Evolutionary conservation across 2,329 filamentous ascomycete species (phyloP).

Genomic region (Fusarium luffae): DNA sequence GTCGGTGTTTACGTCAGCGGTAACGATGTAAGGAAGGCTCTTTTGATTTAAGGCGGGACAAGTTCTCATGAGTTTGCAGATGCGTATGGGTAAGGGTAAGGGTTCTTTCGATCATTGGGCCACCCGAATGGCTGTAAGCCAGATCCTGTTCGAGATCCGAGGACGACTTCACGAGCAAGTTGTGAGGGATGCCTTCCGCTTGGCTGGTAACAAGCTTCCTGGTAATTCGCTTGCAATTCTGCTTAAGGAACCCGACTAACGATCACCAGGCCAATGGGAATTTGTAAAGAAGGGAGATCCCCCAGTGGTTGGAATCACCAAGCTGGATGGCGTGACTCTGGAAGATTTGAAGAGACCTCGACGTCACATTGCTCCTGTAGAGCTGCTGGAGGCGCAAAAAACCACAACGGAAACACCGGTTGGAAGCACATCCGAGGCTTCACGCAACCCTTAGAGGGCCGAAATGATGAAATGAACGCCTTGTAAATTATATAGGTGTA

Average conservation of each 20-base stretch:
- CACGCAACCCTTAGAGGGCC: conserved; percentile 41
- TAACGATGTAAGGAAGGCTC: conserved; percentile 75
- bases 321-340: conserved; percentile 84
- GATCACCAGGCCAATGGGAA: conserved; percentile 77
- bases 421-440: conserved; percentile 50
- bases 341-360: conserved; percentile 86
- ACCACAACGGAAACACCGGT: conserved; percentile 49
- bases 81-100: conserved; percentile 99
- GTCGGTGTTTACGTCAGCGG: conserved; percentile 95
- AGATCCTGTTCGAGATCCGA: conserved; percentile 91
- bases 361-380: conserved; percentile 67
- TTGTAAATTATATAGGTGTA: conserved; percentile 43
- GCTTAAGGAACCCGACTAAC: conserved; percentile 36
- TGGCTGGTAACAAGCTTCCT: conserved; percentile 95
- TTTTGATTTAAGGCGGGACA: conserved; percentile 2
- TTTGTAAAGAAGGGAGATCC: conserved; percentile 94
- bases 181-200: conserved; percentile 88
- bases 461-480: conserved; percentile 24
- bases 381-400: conserved; percentile 50
- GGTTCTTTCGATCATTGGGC: conserved; percentile 98
- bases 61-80: conserved; percentile 56
- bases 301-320: conserved; percentile 91
- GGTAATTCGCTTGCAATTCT: conserved; percentile 62
- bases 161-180: conserved; percentile 95
- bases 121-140: conserved; percentile 86